Evolutionary conservation across 2,329 filamentous ascomycete genomes (phyloP).

Genomic region (Plectosphaerella sp.): DNA sequence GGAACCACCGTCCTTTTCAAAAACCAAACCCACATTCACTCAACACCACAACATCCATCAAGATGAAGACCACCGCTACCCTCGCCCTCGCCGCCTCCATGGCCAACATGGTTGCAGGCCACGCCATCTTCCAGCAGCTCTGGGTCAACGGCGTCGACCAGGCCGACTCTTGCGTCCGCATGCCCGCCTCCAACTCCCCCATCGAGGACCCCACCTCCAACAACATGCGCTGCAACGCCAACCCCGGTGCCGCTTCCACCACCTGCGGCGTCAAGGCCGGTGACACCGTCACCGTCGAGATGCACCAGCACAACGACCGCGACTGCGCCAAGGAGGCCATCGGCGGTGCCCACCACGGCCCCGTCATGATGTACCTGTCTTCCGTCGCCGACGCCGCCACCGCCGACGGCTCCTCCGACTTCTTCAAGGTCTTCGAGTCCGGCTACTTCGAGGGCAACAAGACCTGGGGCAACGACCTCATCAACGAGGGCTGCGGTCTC

Average conservation of each 20-base stretch:
- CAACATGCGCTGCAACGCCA: constrained; percentile 37
- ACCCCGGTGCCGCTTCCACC: not conserved
- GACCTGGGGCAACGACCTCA: constrained; percentile 5
- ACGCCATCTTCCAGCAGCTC: constrained; percentile 47
- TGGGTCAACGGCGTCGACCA: constrained; percentile 33
- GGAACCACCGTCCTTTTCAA: not conserved
- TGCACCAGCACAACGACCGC: constrained; percentile 39
- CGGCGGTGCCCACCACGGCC: constrained; percentile 47
- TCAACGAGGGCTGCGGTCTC: constrained; percentile 5
- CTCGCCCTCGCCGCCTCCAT: constrained; percentile 11
- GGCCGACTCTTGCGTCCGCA: constrained; percentile 9
- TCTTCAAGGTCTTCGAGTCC: constrained; percentile 49
- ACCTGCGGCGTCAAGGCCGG: constrained; percentile 19
- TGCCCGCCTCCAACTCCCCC: constrained; percentile 30
- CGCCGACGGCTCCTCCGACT: constrained; percentile 35
- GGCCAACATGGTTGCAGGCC: constrained; percentile 20
- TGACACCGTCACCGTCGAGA: constrained; percentile 36
- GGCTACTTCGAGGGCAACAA: constrained; percentile 20
- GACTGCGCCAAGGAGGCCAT: constrained; percentile 42
- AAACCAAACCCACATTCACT: not conserved
- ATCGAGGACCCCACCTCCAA: constrained; percentile 31
- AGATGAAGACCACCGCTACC: constrained; percentile 10
- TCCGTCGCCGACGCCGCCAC: constrained; percentile 41
- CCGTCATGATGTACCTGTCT: constrained; percentile 42
- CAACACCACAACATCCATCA: not conserved